Conservation (phyloP, 306 rosid genomes). For the Malus sieversii region DNA sequence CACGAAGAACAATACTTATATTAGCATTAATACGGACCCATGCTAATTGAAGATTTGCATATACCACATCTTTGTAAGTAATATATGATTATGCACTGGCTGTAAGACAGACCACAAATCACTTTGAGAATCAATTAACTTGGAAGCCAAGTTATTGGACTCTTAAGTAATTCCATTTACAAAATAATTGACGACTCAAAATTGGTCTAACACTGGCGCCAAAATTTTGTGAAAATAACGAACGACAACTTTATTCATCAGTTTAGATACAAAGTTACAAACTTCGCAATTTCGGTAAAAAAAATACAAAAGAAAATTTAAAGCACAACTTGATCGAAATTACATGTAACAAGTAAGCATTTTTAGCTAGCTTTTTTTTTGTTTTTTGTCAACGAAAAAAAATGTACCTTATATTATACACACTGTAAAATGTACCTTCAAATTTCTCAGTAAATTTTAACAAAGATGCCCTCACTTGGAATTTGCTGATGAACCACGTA, state of each 20-base stretch:
- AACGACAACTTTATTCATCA: neutral
- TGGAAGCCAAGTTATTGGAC: neutral
- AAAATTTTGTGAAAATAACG: neutral
- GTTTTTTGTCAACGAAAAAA: too few species aligned
- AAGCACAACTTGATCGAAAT: too few species aligned
- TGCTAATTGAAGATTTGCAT: neutral
- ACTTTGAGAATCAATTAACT: neutral
- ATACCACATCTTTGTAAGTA: neutral
- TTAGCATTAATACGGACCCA: neutral
- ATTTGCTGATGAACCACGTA: conserved; percentile 54
- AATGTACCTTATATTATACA: too few species aligned
- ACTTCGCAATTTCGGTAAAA: too few species aligned
- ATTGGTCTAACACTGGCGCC: too few species aligned
- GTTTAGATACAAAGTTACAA: neutral
- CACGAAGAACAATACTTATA: too few species aligned
- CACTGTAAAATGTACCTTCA: neutral
- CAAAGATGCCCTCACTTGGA: conserved; percentile 68
- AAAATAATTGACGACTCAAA: neutral
- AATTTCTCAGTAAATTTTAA: conserved; percentile 27
- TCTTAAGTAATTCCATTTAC: too few species aligned
- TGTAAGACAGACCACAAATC: neutral
- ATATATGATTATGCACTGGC: neutral
- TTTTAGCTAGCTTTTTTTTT: neutral
- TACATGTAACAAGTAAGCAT: too few species aligned
- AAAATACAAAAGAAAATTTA: too few species aligned